Evolutionary conservation across 2,329 filamentous ascomycete species (phyloP).

Genomic region (Stagonosporopsis chrysanthemi): DNA sequence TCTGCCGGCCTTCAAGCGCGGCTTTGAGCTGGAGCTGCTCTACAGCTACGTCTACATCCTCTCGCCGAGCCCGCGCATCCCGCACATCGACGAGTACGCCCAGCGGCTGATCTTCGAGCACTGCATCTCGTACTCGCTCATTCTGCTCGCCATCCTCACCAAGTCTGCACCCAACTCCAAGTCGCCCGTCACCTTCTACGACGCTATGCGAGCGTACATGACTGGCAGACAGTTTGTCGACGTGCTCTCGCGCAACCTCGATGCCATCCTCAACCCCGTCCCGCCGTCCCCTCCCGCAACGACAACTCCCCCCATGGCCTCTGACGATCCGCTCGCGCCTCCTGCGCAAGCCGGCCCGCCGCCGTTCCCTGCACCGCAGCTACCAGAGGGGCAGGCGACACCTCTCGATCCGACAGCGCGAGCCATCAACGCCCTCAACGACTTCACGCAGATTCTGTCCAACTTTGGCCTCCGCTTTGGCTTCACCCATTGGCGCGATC

Average conservation of each 20-base stretch:
- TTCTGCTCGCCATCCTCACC: constrained; percentile 71
- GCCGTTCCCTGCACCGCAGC: constrained; percentile 41
- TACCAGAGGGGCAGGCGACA: constrained; percentile 34
- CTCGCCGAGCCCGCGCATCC: constrained; percentile 77
- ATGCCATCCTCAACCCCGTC: constrained; percentile 53
- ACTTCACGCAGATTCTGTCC: constrained; percentile 56
- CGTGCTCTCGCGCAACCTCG: constrained; percentile 62
- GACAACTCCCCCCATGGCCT: constrained; percentile 26
- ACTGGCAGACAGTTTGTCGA: constrained; percentile 66
- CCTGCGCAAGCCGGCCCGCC: constrained; percentile 38
- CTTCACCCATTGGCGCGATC: constrained; percentile 59
- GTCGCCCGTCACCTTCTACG: constrained; percentile 83
- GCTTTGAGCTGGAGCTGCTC: constrained; percentile 86
- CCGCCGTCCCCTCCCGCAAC: constrained; percentile 51
- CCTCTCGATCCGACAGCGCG: constrained; percentile 47
- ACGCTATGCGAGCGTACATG: constrained; percentile 83
- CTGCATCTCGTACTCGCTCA: constrained; percentile 79
- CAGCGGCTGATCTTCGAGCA: constrained; percentile 87
- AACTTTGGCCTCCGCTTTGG: constrained; percentile 58
- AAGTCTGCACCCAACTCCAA: constrained; percentile 61
- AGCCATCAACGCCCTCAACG: constrained; percentile 57
- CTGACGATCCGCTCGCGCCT: constrained; percentile 50
- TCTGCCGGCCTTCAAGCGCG: constrained; percentile 70
- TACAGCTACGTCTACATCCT: constrained; percentile 93
- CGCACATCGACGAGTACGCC: constrained; percentile 76